Conservation (phyloP, 2,329 filamentous ascomycete genomes). For the Xylariales sp. region DNA sequence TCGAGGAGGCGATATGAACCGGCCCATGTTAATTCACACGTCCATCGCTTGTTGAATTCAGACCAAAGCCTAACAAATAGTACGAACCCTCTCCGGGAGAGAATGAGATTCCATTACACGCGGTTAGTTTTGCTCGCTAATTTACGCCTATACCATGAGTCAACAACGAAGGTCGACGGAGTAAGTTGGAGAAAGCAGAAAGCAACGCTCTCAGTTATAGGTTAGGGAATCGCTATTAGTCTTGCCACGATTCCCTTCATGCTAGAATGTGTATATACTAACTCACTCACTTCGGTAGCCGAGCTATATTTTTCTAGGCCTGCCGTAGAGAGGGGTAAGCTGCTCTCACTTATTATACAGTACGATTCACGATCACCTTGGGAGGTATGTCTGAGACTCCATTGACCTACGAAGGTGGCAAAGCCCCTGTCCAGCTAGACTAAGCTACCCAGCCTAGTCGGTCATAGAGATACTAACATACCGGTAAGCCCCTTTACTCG, state of each 20-base stretch:
- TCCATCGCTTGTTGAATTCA: conserved; percentile 9
- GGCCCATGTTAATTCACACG: conserved; percentile 1
- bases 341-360: too few species aligned
- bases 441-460: conserved; percentile 4
- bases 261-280: conserved; percentile 7
- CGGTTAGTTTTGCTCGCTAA: background rate
- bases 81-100: background rate
- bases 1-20: background rate
- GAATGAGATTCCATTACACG: conserved; percentile 15
- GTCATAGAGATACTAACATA: conserved; percentile 5
- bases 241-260: background rate
- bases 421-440: background rate
- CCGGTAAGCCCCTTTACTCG: background rate
- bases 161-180: conserved; percentile 2
- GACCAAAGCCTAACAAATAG: conserved; percentile 5
- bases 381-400: background rate
- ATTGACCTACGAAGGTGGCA: background rate
- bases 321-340: background rate
- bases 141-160: conserved; percentile 5
- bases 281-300: conserved; percentile 6
- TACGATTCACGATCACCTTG: background rate
- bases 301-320: background rate
- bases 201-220: conserved; percentile 7
- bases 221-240: background rate
- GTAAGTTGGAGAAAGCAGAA: background rate